Base-by-base conservation (phyloP, 2,329 filamentous ascomycete species). In the Thermothelomyces thermophilus region DNA sequence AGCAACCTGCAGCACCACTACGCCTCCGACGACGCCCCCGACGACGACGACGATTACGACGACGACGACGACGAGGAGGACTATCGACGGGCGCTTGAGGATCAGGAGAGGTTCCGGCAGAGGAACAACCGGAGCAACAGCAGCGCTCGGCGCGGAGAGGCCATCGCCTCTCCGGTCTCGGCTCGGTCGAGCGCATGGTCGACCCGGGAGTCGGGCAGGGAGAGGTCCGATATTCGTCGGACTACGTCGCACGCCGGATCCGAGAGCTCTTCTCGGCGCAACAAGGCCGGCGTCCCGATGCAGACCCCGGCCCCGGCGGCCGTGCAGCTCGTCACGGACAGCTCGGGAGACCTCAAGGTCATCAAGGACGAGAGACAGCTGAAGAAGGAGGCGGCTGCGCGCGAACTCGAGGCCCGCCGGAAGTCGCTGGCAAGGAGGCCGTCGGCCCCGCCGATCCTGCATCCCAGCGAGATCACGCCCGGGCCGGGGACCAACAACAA, bases 391-490 rank as follows among this genome's bases (percentile, higher is more conserved):
- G 73, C 82, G 42, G 86, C 86, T 9, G 89, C 90, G 7, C 83
- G 86, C 41, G 90, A 96, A 66, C 78, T 97, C 1, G 90, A 96
- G 66, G 87, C 93, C 61, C 82, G 91, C 24, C 83, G 91, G 51
- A 81, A 87, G 62, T 96, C 91, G 13, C 74, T 95, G 22, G 88
- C 87, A 17, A 80, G 87, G 48, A 80, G 89, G 43, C 86, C 89
- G 3, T 87, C 86, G 20, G 88, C 84, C 2, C 89, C 89, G 0
- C 72, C 82, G 0, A 94, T 96, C 53, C 83, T 87, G 5, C 83
- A 90, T 57, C 90, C 90, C 0, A 73, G 74, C 53, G 70, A 80
- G 51, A 68, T 81, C 37, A 69, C 70, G 0, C 67, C 69, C 2
- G 64, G 68, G n/a, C 53, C 63, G 24, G 52, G 59, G 2, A 34